Evolutionary conservation across 139 green algal genomes (phyloP), one percentile per base, ranked within the genome.

Genomic region (Trebouxia sp.): DNA sequence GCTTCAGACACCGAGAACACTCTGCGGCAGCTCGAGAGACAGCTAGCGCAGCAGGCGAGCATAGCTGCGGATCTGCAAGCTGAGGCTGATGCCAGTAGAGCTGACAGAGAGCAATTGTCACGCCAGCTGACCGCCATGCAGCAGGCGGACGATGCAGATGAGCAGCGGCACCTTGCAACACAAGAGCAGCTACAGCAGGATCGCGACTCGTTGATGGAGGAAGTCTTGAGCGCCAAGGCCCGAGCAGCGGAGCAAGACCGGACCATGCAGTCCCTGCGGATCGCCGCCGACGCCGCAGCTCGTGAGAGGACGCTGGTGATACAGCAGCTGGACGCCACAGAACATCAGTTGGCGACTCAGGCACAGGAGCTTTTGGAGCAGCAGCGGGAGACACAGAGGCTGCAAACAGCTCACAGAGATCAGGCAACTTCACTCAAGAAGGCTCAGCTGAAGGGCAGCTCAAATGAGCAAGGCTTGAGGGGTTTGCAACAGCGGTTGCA

Each of bases 141-240:
- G 39, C 24, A 26, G 41, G 41, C 42, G 0, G 39, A 43, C 3
- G 6, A n/a, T 24, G 26, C 30, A 22, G 67, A 38, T 56, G 67
- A 77, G 41, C 39, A 55, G 8, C 45, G 43, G 72, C 22, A 62
- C 39, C 28, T 43, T 62, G 72, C 69, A 24, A 37, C 41, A 7
- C 69, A 77, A 8, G 69, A 77, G 69, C 69, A 77, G 69, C 69
- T 77, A 22, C 20, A 56, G 41, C 69, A 77, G 39, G 69, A 77
- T 26, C 69, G 69, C 1, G 69, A 77, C 41, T 24, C 69, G 6
- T 28, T 77, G 38, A 77, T 77, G 69, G 41, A 77, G n/a, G 69
- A 77, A 38, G 41, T 77, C 11, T 26, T 77, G 7, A 77, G 41
- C 22, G 69, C 41, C 41, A 77, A 77, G 41, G 42, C 69, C 39